Percentiles rank a stretch among this genome's conserved stretches.
phyloP scores from a whole-genome alignment of 73 alveolate species.

The Paramecium tetraurelia region DNA sequence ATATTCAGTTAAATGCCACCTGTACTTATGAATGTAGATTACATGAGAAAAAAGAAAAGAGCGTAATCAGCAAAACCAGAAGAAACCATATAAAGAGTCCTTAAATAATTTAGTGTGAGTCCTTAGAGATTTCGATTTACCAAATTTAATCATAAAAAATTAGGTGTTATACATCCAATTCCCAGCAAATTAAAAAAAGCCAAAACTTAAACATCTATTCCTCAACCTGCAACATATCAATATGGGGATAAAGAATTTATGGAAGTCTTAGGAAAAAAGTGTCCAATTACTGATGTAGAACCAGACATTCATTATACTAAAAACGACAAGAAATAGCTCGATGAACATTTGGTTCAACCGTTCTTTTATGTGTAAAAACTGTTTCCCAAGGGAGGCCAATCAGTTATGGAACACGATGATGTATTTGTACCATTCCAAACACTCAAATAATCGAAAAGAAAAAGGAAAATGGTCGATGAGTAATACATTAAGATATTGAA shows the following conservation, averaged over 20 bases:
- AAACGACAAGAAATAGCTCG: background rate
- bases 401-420: conserved; percentile 17
- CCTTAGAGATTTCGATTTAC: background rate
- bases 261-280: conserved; percentile 11
- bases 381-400: background rate
- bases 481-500: background rate
- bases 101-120: conserved; percentile 33
- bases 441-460: background rate
- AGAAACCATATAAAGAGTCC: background rate
- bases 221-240: background rate
- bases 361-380: conserved; percentile 12
- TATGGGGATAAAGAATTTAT: background rate
- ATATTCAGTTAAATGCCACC: conserved; percentile 23
- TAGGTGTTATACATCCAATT: conserved; percentile 31
- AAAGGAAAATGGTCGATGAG: background rate
- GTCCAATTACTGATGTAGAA: background rate
- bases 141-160: background rate
- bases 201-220: background rate
- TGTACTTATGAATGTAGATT: background rate
- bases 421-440: conserved; percentile 3
- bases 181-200: background rate
- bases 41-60: background rate
- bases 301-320: background rate
- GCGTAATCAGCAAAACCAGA: conserved; percentile 8
- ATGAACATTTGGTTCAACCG: conserved; percentile 10